Evolutionary conservation across 495 filamentous ascomycete genomes (phyloP), one percentile per base, ranked within the genome.

Genomic region (Aspergillus funiculosus): DNA sequence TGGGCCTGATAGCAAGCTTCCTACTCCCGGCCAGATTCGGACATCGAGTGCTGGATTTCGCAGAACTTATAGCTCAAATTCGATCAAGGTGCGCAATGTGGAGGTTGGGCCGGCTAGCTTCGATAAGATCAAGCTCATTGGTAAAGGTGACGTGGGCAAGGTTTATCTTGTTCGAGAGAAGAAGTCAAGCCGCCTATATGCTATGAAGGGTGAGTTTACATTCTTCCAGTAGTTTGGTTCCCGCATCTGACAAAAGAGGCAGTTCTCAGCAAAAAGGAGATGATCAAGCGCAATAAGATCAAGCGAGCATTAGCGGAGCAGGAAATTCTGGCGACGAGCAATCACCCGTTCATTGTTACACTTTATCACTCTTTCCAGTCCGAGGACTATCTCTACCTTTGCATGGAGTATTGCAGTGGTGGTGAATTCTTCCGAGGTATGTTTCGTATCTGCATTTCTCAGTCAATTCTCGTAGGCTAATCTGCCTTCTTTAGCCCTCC

Each of bases 281-380:
- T 98, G 92, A 98, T 98, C 72, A 98, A 98, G 74, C 83, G 92
- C 24, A 98, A 98, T 69, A 98, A 98, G 78, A 98, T 98, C 74
- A 98, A 98, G 75, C 82, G 92, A 53, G 92, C 92, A 35, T 71
- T 98, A 61, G 92, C 92, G 19, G 92, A 98, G 65, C 92, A 98
- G 66, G 92, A 98, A 60, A 98, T 98, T 58, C 69, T 98, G 32
- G 92, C 92, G 14, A 98, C 92, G 4, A 96, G 91, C 71, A 98
- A 98, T 53, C 92, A 98, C 59, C 92, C 92, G 0, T 98, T 98
- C 61, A 98, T 98, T 62, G 92, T 98, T 44, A 98, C 92, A 0
- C 72, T 98, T 5, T 98, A 96, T 54, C 92, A 98, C 67, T 95
- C 89, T 1, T 98, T 98, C 74, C 92, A 98, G 64, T 98, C 92